Conservation (phyloP, 2,329 filamentous ascomycete species). For the Ophiostoma quercus region DNA sequence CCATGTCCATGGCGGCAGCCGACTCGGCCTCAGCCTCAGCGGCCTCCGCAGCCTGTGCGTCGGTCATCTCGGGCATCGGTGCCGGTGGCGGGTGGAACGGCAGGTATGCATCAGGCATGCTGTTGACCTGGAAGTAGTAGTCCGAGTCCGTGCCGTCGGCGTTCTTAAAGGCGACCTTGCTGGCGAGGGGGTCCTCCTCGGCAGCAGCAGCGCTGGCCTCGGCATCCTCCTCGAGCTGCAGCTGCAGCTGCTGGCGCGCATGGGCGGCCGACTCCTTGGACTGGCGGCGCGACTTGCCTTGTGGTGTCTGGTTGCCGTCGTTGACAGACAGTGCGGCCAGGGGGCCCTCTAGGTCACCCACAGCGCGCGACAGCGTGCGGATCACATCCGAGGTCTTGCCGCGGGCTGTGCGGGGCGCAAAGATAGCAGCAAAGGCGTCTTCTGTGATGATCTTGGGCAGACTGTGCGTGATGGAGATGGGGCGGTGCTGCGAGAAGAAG, state of each 20-base stretch:
- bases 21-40: not conserved
- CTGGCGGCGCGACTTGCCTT: slow-evolving; percentile 34
- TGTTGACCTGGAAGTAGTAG: slow-evolving; percentile 61
- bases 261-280: slow-evolving; percentile 13
- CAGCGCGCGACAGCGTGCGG: slow-evolving; percentile 58
- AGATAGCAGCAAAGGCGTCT: slow-evolving; percentile 79
- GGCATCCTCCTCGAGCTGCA: slow-evolving; percentile 17
- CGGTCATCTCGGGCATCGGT: slow-evolving; percentile 54
- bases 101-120: slow-evolving; percentile 63
- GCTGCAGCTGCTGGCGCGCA: slow-evolving; percentile 25
- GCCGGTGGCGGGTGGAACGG: slow-evolving; percentile 83
- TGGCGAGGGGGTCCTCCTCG: slow-evolving; percentile 32
- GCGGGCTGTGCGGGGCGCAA: slow-evolving; percentile 50
- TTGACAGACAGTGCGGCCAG: slow-evolving; percentile 50
- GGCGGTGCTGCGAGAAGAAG: slow-evolving; percentile 94
- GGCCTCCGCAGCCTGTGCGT: slow-evolving; percentile 23
- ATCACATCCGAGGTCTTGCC: slow-evolving; percentile 56
- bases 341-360: slow-evolving; percentile 55
- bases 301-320: slow-evolving; percentile 31
- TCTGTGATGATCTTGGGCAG: slow-evolving; percentile 68
- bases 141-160: slow-evolving; percentile 54
- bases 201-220: slow-evolving; percentile 26
- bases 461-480: slow-evolving; percentile 79
- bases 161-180: slow-evolving; percentile 48
- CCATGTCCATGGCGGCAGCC: not conserved